These are phyloP conservation scores for Termitomyces eurrhizus DNA, from an alignment of 768 basidiomycete genomes.

Conservation along the genomic window DNA sequence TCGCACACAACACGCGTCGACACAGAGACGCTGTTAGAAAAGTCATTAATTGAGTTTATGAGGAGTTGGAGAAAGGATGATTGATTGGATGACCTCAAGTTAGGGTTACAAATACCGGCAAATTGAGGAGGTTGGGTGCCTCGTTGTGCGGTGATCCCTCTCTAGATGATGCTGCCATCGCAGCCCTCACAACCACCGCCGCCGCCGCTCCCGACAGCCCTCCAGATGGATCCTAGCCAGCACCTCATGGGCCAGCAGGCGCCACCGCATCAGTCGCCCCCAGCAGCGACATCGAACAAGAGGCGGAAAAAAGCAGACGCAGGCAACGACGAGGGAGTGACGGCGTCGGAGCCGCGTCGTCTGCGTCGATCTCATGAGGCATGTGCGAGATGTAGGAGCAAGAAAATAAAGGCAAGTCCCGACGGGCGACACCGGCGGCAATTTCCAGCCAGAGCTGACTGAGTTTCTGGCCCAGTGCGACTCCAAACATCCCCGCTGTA, in stretches of 20 bases:
- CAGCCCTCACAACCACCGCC: slow-evolving; percentile 32
- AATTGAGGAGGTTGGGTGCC: slow-evolving; percentile 30
- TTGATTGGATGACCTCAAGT: slow-evolving; percentile 18
- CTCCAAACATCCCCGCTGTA: slow-evolving; percentile 85
- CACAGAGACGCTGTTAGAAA: too few relatives aligned
- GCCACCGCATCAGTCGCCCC: slow-evolving; percentile 20
- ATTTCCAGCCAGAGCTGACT: slow-evolving; percentile 52
- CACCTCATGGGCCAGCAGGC: slow-evolving; percentile 44
- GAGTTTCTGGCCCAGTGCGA: slow-evolving; percentile 61
- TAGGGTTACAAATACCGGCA: slow-evolving; percentile 31
- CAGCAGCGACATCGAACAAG: slow-evolving; percentile 35
- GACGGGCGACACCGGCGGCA: slow-evolving; percentile 78
- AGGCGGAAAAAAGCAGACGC: slow-evolving; percentile 56
- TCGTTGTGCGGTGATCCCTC: slow-evolving; percentile 28
- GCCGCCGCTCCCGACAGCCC: slow-evolving; percentile 54
- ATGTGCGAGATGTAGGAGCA: slow-evolving; percentile 89
- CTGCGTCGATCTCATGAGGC: slow-evolving; percentile 88
- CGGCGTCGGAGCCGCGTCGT: slow-evolving; percentile 70
- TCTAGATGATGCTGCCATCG: slow-evolving; percentile 29
- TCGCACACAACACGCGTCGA: too few relatives aligned
- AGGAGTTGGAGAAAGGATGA: neutral
- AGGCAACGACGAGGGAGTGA: slow-evolving; percentile 48
- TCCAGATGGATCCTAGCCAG: slow-evolving; percentile 68
- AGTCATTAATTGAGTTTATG: neutral
- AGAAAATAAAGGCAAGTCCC: slow-evolving; percentile 90